Evolutionary conservation across 192 early-diverging fungal genomes (phyloP).

Genomic region (Chytriomyces sp.): DNA sequence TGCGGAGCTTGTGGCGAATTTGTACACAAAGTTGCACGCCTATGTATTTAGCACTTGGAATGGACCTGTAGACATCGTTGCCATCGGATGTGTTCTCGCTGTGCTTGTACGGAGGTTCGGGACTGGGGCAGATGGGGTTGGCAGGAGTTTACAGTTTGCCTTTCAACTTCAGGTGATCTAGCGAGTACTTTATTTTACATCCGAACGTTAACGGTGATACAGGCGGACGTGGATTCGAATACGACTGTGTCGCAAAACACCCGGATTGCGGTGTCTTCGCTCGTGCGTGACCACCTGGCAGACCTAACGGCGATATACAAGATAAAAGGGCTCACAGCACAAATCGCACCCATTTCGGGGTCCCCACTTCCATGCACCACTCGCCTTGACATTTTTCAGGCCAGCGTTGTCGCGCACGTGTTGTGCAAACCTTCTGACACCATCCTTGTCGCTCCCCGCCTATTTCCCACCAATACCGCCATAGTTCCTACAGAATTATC

Average conservation of each 20-base stretch:
- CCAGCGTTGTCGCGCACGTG: neutral
- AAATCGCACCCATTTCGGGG: neutral
- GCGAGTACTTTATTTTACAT: neutral
- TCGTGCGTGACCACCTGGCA: neutral
- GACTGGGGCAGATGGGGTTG: neutral
- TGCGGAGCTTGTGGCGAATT: neutral
- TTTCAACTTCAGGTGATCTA: constrained; percentile 1
- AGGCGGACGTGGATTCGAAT: neutral
- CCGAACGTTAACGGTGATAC: neutral
- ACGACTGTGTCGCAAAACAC: neutral
- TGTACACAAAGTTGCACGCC: constrained; percentile 5
- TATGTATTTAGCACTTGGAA: neutral
- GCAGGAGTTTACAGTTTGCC: constrained; percentile 4
- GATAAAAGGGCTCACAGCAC: neutral
- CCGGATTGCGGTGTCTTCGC: neutral
- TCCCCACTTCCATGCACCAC: neutral
- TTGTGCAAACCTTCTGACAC: neutral
- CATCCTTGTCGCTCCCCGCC: neutral
- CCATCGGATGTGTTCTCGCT: constrained; percentile 13
- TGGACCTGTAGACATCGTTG: constrained; percentile 29
- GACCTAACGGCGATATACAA: neutral
- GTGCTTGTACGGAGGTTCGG: neutral
- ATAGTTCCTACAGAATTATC: neutral
- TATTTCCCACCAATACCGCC: neutral
- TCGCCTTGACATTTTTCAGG: neutral